These are phyloP conservation scores for Fraxinus baroniana DNA, from an alignment of 305 asterid genomes.

Conservation along the genomic window DNA sequence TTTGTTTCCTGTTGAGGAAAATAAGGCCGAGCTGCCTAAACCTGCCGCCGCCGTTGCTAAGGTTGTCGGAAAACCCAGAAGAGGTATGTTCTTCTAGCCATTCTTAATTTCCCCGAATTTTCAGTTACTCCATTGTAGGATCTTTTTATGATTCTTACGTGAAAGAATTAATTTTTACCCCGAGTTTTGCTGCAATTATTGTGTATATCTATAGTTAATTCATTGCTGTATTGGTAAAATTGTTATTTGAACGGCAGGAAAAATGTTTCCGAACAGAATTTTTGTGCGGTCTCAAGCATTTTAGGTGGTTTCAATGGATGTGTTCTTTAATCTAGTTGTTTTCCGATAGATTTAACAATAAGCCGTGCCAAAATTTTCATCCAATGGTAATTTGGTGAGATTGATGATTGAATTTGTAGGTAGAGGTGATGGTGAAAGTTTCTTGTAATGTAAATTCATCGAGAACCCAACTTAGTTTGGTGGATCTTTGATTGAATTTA, in stretches of 20 bases:
- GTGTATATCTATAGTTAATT: not conserved
- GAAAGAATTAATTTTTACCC: not conserved
- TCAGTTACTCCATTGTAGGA: not conserved
- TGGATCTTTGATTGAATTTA: not conserved
- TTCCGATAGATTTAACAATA: not conserved
- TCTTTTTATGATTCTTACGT: not conserved
- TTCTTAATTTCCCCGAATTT: not conserved
- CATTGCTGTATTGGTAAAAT: not conserved
- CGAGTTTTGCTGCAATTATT: not conserved
- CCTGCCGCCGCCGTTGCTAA: not conserved
- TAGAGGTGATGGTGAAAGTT: not conserved
- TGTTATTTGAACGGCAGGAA: not conserved
- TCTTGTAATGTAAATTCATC: not conserved
- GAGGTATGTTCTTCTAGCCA: not conserved
- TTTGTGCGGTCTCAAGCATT: not conserved
- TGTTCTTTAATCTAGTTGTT: not conserved
- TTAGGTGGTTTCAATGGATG: not conserved
- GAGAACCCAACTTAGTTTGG: not conserved
- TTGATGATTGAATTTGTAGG: not conserved
- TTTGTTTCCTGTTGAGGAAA: conserved; percentile 14
- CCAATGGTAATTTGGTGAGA: not conserved
- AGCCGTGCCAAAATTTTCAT: not conserved
- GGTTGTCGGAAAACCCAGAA: not conserved
- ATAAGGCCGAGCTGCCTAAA: not conserved
- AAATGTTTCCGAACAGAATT: not conserved